These are phyloP conservation scores for Kwoniella sp. DNA, from an alignment of 768 basidiomycete species.

Conservation along the genomic window DNA sequence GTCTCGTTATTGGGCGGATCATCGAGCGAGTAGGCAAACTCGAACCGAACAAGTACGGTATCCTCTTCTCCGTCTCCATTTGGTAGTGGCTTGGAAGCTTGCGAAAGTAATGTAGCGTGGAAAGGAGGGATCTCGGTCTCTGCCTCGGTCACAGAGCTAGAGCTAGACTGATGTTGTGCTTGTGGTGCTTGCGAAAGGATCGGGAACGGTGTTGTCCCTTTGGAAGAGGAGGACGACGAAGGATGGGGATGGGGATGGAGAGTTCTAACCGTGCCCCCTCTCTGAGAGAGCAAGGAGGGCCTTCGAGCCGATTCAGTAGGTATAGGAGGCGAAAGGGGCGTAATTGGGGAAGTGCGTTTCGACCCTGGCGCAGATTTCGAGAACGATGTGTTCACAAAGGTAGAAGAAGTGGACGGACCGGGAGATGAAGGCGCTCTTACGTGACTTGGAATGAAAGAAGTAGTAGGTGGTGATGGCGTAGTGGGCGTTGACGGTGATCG, in stretches of 20 bases:
- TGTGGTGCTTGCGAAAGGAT: background rate
- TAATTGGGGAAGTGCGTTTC: background rate
- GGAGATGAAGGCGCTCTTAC: conserved; percentile 12
- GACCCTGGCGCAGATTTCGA: background rate
- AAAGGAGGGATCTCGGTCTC: conserved; percentile 1
- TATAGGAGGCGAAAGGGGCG: background rate
- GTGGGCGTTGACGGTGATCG: conserved; percentile 11
- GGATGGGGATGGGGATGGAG: background rate
- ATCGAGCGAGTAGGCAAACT: conserved; percentile 40
- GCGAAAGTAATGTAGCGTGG: conserved; percentile 10
- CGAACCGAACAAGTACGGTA: conserved; percentile 24
- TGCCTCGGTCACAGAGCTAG: background rate
- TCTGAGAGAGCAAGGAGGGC: conserved; percentile 1
- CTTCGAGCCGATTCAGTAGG: background rate
- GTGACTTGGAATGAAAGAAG: conserved; percentile 1
- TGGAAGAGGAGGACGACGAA: background rate
- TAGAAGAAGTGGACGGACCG: background rate
- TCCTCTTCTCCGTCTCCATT: background rate
- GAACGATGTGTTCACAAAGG: background rate
- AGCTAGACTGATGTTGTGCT: background rate
- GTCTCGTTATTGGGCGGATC: conserved; percentile 25
- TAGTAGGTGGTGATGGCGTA: conserved; percentile 1
- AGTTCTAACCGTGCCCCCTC: no score
- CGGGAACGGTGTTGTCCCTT: background rate
- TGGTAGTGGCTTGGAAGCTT: background rate